These are phyloP conservation scores for Fusarium hostae DNA, from an alignment of 2,329 filamentous ascomycete genomes.

Conservation along the genomic window DNA sequence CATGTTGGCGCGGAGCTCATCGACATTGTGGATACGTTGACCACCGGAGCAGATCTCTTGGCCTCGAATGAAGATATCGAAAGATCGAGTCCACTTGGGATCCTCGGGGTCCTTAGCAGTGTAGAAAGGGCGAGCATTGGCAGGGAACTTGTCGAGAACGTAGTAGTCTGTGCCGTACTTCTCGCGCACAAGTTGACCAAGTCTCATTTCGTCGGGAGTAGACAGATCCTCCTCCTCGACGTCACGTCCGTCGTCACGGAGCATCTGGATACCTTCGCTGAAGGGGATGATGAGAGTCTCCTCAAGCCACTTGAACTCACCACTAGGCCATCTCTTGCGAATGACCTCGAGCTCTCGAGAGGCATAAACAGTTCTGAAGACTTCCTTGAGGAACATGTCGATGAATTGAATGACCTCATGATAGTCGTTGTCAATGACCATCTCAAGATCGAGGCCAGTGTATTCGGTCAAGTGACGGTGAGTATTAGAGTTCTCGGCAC, in stretches of 20 bases:
- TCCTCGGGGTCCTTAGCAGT: conserved; percentile 85
- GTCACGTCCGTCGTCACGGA: conserved; percentile 84
- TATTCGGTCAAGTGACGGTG: conserved; percentile 95
- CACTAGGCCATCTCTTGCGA: conserved; percentile 85
- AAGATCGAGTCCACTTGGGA: conserved; percentile 83
- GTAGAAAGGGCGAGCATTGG: conserved; percentile 87
- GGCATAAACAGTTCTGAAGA: conserved; percentile 59
- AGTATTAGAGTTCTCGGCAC: conserved; percentile 95
- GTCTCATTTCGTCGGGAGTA: conserved; percentile 86
- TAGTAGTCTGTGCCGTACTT: conserved; percentile 93
- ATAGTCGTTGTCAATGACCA: conserved; percentile 90
- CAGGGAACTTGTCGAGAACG: conserved; percentile 92
- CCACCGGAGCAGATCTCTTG: conserved; percentile 94
- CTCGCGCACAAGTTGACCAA: conserved; percentile 86
- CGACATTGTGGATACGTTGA: conserved; percentile 88
- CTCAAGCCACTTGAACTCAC: conserved; percentile 87
- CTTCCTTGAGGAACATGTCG: conserved; percentile 82
- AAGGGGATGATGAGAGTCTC: conserved; percentile 86
- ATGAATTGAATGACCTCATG: conserved; percentile 85
- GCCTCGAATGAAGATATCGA: conserved; percentile 93
- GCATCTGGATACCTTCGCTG: conserved; percentile 79
- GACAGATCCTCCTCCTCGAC: conserved; percentile 80
- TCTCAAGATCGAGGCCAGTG: conserved; percentile 91
- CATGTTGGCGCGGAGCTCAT: conserved; percentile 82
- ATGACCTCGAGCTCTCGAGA: conserved; percentile 79